Evolutionary conservation across 1,284 basidiomycete genomes (phyloP), one percentile per base, ranked within the genome.

Genomic region (Entoloma clypeatum): DNA sequence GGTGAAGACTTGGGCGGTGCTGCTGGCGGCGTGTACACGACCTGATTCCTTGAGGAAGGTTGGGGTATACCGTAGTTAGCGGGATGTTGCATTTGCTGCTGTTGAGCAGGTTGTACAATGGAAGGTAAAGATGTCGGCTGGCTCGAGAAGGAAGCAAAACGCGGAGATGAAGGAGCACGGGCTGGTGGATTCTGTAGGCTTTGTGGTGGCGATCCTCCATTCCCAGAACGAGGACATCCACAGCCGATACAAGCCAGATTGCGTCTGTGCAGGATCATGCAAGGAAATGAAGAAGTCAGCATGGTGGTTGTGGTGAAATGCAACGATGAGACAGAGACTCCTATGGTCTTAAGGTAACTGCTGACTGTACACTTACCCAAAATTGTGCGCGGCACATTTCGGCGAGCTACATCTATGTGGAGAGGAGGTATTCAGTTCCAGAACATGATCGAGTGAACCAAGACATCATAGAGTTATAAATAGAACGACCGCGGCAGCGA

Each of bases 181-280:
- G 60, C 49, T 17, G 64, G 17, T 46, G 51, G 41, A 56, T 52
- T 52, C 41, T 51, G 10, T 48, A 47, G 19, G 32, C 56, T 63
- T 34, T 55, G 55, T 28, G 56, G 62, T 36, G 58, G 54, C 24
- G 58, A 44, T 44, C 58, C 57, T 39, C 58, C 63, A 26, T 63
- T 56, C 11, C n/a, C n/a, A n/a, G 71, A 64, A 40, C 83, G 74
- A 19, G 81, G 72, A 53, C 68, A 74, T 46, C 82, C 81, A 54
- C 86, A 88, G 27, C 78, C 80, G 51, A 86, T 84, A 64, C 85
- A 88, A 17, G 73, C 64, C 29, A 77, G 53, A 60, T 88, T 88
- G 43, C 86, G 81, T 47, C 85, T 87, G 59, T 65, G 65, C 43
- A 68, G 51, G 43, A 68, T 62, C 61, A 69, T 68, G 52, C 67